These are phyloP conservation scores for Podospora bellae-mahoneyi DNA, from an alignment of 495 filamentous ascomycete genomes.

Conservation along the genomic window DNA sequence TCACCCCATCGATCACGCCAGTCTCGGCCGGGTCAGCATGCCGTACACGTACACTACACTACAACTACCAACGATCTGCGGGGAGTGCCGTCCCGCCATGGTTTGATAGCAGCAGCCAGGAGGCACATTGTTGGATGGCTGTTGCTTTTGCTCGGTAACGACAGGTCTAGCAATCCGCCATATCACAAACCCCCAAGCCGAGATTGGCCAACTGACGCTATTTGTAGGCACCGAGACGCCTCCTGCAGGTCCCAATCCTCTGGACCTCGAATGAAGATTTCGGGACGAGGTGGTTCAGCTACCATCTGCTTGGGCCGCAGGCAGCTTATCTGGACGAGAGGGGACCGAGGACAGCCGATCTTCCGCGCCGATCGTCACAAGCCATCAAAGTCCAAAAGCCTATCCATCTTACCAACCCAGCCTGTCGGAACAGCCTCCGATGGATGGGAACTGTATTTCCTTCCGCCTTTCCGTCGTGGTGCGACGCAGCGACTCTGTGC, in stretches of 20 bases:
- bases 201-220: background rate
- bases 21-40: background rate
- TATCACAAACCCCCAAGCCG: background rate
- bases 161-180: too few species aligned
- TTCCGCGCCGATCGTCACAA: slow-evolving; percentile 18
- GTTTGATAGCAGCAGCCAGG: too few species aligned
- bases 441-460: background rate
- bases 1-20: background rate
- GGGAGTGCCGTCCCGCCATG: background rate
- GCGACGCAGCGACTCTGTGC: background rate
- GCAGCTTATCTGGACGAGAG: background rate
- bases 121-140: background rate
- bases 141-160: background rate
- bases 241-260: background rate
- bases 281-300: background rate
- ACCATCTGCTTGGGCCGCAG: background rate
- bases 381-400: background rate
- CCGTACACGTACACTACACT: background rate
- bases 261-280: background rate
- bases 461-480: background rate
- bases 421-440: slow-evolving; percentile 19
- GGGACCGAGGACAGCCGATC: slow-evolving; percentile 9
- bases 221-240: background rate
- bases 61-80: background rate
- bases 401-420: slow-evolving; percentile 12